Evolutionary conservation across 371 early-diverging fungal genomes (phyloP), one percentile per base, ranked within the genome.

Genomic region (Apophysomyces variabilis): DNA sequence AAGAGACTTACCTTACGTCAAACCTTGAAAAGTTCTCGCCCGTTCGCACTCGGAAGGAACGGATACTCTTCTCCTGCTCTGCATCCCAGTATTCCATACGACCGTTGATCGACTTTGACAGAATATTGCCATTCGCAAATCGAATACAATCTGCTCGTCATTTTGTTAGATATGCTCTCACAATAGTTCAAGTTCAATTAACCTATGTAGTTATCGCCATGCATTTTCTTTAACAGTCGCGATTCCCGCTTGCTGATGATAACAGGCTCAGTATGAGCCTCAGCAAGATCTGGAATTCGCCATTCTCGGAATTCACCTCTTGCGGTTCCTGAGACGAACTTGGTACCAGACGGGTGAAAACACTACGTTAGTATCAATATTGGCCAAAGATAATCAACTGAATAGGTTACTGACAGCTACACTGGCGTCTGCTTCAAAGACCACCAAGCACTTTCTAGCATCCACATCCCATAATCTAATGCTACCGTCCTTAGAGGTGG

Each of bases 401-500:
- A 1, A 18, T n/a, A 26, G 16, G 5, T 11, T 16, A 67, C 86
- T 78, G 81, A 89, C 90, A 21, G 84, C 77, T 3, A 87, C 88
- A 1, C 87, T 85, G 16, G 90, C 89, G 37, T 85, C 85, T 41
- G 74, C 77, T 57, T 87, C 82, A 74, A 87, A 92, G 7, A 86
- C 66, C n/a, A 78, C 76, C 39, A 94, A 64, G 64, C 90, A 87
- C 63, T 80, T 77, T n/a, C 81, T 76, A 8, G 79, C 87, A n/a
- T 86, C 78, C 35, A 96, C 74, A 67, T 94, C 91, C 98, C 97
- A 97, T 57, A 94, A 73, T 59, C 96, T 92, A 5, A 92, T 80
- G 0, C 95, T 95, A 6, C 92, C 86, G 75, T 98, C 98, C 62
- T 86, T 87, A 9, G 92, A 86, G 1, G 92, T 89, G 0, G 95